Evolutionary conservation across 345 rosid genomes (phyloP).

Genomic region (Conringia planisiliqua): DNA sequence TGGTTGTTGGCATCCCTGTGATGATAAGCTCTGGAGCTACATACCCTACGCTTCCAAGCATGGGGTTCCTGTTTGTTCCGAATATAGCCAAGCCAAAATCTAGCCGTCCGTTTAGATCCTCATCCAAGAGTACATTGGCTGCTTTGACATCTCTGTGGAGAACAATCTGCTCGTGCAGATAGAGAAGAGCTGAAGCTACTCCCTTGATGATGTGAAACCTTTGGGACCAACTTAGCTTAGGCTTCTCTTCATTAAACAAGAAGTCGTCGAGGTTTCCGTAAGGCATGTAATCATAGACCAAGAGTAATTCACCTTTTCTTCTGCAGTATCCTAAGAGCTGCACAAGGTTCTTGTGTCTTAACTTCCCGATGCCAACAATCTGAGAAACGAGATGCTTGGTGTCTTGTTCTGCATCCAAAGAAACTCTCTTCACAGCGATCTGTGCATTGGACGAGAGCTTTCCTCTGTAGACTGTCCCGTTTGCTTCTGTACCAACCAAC

Average conservation of each 20-base stretch:
- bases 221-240: constrained; percentile 65
- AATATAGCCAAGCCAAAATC: constrained; percentile 93
- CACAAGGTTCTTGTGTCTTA: constrained; percentile 53
- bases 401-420: constrained; percentile 45
- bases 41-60: constrained; percentile 91
- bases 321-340: constrained; percentile 57
- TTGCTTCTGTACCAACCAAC: constrained; percentile 54
- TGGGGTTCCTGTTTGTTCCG: constrained; percentile 77
- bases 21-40: constrained; percentile 89
- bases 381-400: constrained; percentile 49
- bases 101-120: constrained; percentile 69
- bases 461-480: constrained; percentile 60
- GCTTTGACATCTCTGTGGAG: constrained; percentile 90
- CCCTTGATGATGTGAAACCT: constrained; percentile 74
- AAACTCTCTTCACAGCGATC: constrained; percentile 58
- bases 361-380: constrained; percentile 46
- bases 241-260: constrained; percentile 35
- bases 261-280: constrained; percentile 55
- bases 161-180: constrained; percentile 76
- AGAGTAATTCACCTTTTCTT: constrained; percentile 46
- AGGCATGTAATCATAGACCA: constrained; percentile 59
- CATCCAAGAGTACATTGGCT: constrained; percentile 74
- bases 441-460: constrained; percentile 40
- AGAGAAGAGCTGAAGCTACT: constrained; percentile 74
- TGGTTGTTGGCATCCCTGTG: constrained; percentile 74